Base-by-base conservation (phyloP, 306 rosid genomes). In the Cucurbita argyrosperma region DNA sequence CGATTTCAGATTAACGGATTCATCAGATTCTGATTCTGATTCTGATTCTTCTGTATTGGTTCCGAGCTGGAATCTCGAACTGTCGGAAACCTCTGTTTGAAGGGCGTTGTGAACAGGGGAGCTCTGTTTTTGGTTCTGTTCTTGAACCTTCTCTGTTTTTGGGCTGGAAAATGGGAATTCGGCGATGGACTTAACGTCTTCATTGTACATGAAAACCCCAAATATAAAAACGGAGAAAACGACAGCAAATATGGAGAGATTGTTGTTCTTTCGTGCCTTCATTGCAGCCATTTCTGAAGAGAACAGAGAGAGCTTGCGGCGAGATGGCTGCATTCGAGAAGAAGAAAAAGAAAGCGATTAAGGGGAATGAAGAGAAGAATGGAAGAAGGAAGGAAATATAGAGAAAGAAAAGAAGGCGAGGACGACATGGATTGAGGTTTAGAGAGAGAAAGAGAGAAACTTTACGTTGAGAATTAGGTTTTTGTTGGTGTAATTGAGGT, bases 151-250 rank as follows among this genome's bases (percentile, higher is more conserved):
- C 76, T 87, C 88, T 35, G 82, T 66, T 79, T 85, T 84, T 5
- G 83, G 82, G 64, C 72, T 71, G 3, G 88, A 84, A 58, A 94
- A 87, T 5, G 97, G 83, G 38, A 89, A 88, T n/a, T 89, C 86
- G 0, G 97, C 87, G 0, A 90, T 85, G 42, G 97, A 88, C 66
- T 85, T 94, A 0, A 90, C 86, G 53, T 89, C 96, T 71, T 91
- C 95, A 10, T 82, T 88, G 83, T 89, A 91, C 84, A 94, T 90
- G 88, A 94, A 91, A 16, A 83, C 74, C 10, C 95, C 99, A n/a
- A 94, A 81, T 57, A 94, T 86, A 74, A 94, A 88, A 1, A 88
- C 49, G 23, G 94, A 79, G 82, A 84, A 79, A 0, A 84, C 89
- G 0, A 91, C 85, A 0, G 82, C 87, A 63, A 89, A 79, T 8